Evolutionary conservation across 306 rosid genomes (phyloP).

Genomic region (Trifolium fragiferum): DNA sequence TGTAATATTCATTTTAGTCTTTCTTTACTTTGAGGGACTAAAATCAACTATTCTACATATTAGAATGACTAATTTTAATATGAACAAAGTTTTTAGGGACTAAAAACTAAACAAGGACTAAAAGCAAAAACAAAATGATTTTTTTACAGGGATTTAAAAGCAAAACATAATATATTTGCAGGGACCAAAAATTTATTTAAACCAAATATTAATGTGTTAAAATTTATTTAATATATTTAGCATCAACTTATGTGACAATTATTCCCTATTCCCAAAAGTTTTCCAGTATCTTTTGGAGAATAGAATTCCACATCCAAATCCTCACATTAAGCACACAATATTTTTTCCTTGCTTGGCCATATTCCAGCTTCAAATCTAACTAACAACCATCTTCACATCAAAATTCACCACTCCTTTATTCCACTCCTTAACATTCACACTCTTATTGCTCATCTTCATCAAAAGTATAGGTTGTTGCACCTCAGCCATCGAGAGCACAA

Average conservation of each 20-base stretch:
- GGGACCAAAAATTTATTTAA: not conserved
- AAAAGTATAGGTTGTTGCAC: not conserved
- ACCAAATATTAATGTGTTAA: not conserved
- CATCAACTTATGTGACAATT: conserved; percentile 21
- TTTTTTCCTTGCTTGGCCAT: conserved; percentile 37
- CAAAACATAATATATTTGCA: not conserved
- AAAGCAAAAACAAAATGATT: not conserved
- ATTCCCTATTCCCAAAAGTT: conserved; percentile 32
- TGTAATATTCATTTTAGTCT: not conserved
- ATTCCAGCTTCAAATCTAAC: conserved; percentile 41
- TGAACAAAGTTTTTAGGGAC: not conserved
- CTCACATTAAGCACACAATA: conserved; percentile 23
- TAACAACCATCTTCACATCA: conserved; percentile 29
- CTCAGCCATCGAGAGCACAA: not conserved
- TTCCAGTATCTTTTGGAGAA: conserved; percentile 36
- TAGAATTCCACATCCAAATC: conserved; percentile 42
- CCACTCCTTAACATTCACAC: conserved; percentile 35
- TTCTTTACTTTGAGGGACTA: not conserved
- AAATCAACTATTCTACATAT: not conserved
- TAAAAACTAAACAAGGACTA: not conserved
- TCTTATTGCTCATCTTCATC: conserved; percentile 30
- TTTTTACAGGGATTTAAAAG: not conserved
- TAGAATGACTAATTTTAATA: not conserved
- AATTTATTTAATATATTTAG: too few species aligned
- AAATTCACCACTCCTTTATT: conserved; percentile 42